Evolutionary conservation across 129 eudicot species (phyloP).

Genomic region (Pittosporum tobira): DNA sequence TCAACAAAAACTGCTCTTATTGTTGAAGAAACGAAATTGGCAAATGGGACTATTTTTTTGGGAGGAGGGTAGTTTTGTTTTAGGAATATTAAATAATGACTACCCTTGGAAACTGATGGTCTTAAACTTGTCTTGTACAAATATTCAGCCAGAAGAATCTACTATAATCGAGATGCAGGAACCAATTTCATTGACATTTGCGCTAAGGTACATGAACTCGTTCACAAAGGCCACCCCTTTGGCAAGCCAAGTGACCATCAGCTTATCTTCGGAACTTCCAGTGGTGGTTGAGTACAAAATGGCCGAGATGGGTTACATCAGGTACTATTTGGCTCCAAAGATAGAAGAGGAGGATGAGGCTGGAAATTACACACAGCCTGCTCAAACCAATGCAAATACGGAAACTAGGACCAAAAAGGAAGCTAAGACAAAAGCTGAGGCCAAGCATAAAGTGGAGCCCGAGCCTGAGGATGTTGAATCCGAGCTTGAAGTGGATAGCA

Average conservation of each 20-base stretch:
- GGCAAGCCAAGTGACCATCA: constrained; percentile 53
- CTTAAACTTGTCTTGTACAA: not conserved
- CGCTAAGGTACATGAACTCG: constrained; percentile 53
- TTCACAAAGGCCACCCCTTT: constrained; percentile 62
- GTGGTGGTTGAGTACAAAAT: constrained; percentile 74
- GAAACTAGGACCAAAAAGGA: constrained; percentile 28
- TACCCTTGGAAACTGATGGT: not conserved
- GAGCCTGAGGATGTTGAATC: constrained; percentile 9
- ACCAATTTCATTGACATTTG: constrained; percentile 50
- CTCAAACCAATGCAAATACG: constrained; percentile 19
- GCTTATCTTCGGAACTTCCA: constrained; percentile 58
- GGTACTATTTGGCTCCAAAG: constrained; percentile 75
- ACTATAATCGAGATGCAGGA: constrained; percentile 55
- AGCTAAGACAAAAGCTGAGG: constrained; percentile 15
- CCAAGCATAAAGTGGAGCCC: constrained; percentile 19
- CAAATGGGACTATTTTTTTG: no score
- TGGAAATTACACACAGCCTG: constrained; percentile 33
- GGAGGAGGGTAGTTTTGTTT: no score
- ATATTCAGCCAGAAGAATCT: constrained; percentile 57
- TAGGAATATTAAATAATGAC: not conserved
- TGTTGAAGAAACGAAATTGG: no score
- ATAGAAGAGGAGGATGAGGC: constrained; percentile 67
- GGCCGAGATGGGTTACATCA: constrained; percentile 66
- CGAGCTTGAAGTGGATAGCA: constrained; percentile 13
- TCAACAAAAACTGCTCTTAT: no score